Evolutionary conservation across 257 asterid species (phyloP).

Genomic region (Knoxia roxburghii): DNA sequence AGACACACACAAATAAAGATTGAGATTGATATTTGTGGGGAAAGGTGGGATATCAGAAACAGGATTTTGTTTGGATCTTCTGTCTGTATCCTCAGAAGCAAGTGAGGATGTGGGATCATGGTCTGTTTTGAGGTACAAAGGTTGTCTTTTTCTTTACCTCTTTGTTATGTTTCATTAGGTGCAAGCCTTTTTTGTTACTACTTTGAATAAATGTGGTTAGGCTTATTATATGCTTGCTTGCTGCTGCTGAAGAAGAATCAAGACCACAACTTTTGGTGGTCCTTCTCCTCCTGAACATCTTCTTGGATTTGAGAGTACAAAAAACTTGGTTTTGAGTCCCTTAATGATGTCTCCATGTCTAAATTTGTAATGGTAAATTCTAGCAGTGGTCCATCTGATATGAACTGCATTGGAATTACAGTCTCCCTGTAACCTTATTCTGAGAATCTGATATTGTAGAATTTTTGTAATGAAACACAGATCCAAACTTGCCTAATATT

Average conservation of each 20-base stretch:
- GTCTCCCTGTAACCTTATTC: not conserved
- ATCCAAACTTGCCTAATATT: not conserved
- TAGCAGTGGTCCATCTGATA: slow-evolving; percentile 14
- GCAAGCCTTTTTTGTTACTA: not conserved
- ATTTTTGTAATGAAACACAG: not conserved
- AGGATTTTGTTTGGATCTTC: slow-evolving; percentile 22
- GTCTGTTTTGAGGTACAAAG: slow-evolving; percentile 11
- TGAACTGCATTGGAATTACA: not conserved
- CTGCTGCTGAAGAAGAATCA: slow-evolving; percentile 10
- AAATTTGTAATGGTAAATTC: slow-evolving; percentile 3
- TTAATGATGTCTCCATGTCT: slow-evolving; percentile 6
- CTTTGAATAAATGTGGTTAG: slow-evolving; percentile 16
- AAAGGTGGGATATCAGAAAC: slow-evolving; percentile 19
- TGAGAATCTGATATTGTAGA: too few species aligned
- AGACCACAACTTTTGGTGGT: slow-evolving; percentile 9
- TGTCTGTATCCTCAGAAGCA: slow-evolving; percentile 31
- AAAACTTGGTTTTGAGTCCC: not conserved
- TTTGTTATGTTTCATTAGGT: slow-evolving; percentile 3
- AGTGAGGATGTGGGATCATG: slow-evolving; percentile 24
- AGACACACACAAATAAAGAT: not conserved
- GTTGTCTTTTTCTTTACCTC: not conserved
- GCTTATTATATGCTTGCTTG: not conserved
- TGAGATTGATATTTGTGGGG: slow-evolving; percentile 8
- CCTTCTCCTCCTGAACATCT: too few species aligned
- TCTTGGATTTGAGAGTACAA: too few species aligned